phyloP scores from a whole-genome alignment of 2,329 filamentous ascomycete species.

The Colletotrichum sp. region DNA sequence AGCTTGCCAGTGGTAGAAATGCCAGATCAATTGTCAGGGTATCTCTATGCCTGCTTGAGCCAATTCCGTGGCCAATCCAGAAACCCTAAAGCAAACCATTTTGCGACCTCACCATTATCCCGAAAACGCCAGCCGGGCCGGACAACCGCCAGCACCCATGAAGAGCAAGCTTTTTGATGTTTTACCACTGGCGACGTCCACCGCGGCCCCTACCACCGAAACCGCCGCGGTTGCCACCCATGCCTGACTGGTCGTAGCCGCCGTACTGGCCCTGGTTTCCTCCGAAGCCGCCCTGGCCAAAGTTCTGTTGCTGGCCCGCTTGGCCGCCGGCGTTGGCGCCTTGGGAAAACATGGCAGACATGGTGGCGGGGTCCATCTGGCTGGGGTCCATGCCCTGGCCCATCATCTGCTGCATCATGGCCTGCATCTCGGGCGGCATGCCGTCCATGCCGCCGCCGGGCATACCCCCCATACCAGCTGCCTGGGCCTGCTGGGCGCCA shows the following conservation, averaged over 20 bases:
- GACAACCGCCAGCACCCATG: not conserved
- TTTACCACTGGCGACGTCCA: conserved; percentile 27
- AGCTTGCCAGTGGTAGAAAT: conserved; percentile 2
- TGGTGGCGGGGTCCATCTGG: conserved; percentile 67
- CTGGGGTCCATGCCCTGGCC: conserved; percentile 67
- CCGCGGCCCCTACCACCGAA: conserved; percentile 32
- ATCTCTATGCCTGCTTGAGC: conserved; percentile 21
- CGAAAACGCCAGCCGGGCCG: conserved; percentile 9
- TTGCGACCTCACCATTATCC: conserved; percentile 8
- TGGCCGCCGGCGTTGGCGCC: conserved; percentile 49
- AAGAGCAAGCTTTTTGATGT: not conserved
- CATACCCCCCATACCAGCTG: conserved; percentile 51
- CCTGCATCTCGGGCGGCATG: conserved; percentile 70
- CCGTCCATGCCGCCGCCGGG: conserved; percentile 62
- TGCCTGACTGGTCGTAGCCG: conserved; percentile 51
- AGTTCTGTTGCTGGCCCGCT: conserved; percentile 56
- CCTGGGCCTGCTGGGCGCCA: conserved; percentile 32
- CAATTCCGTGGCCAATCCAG: not conserved
- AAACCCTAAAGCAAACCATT: conserved; percentile 10
- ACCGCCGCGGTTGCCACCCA: conserved; percentile 43
- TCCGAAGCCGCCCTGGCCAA: conserved; percentile 57
- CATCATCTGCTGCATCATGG: conserved; percentile 76
- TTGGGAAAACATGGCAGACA: conserved; percentile 62
- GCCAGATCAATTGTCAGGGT: conserved; percentile 21
- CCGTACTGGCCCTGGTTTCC: conserved; percentile 58